Conservation (phyloP, 495 filamentous ascomycete species). For the Aspergillus steynii region DNA sequence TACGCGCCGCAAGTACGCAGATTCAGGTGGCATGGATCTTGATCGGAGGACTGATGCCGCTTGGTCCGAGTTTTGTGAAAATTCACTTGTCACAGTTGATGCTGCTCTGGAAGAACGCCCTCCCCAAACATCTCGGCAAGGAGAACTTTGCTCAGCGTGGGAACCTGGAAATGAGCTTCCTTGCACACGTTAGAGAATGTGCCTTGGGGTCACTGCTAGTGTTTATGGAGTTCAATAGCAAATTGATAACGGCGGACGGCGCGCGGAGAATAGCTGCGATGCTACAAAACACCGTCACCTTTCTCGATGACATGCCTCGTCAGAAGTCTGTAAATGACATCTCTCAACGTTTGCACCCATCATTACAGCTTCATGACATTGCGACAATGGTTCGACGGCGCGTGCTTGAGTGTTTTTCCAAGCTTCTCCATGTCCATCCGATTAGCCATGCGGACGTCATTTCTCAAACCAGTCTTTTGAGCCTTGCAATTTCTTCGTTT, state of each 20-base stretch:
- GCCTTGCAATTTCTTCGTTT: conserved; percentile 88
- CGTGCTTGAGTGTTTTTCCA: conserved; percentile 92
- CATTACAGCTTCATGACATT: conserved; percentile 87
- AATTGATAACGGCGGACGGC: conserved; percentile 88
- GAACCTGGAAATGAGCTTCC: conserved; percentile 83
- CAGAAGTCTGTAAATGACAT: conserved; percentile 91
- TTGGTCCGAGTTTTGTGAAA: conserved; percentile 98
- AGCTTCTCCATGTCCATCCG: conserved; percentile 83
- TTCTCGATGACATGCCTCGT: conserved; percentile 75
- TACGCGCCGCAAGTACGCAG: conserved; percentile 89
- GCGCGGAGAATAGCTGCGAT: conserved; percentile 89
- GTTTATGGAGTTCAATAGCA: conserved; percentile 92
- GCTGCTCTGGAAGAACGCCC: conserved; percentile 95
- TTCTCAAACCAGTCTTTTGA: conserved; percentile 88
- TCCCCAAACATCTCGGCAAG: conserved; percentile 89
- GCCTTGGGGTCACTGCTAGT: conserved; percentile 86
- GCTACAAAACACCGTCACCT: conserved; percentile 93
- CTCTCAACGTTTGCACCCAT: conserved; percentile 77
- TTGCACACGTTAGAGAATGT: conserved; percentile 94
- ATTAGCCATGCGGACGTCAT: conserved; percentile 78
- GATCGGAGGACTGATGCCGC: conserved; percentile 92
- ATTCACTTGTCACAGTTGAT: conserved; percentile 95
- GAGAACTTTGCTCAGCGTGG: conserved; percentile 82
- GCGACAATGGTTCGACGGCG: conserved; percentile 91
- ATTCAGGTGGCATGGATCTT: conserved; percentile 98